Conservation (phyloP, 2,329 filamentous ascomycete genomes). For the Cucurbitaria berberidis region DNA sequence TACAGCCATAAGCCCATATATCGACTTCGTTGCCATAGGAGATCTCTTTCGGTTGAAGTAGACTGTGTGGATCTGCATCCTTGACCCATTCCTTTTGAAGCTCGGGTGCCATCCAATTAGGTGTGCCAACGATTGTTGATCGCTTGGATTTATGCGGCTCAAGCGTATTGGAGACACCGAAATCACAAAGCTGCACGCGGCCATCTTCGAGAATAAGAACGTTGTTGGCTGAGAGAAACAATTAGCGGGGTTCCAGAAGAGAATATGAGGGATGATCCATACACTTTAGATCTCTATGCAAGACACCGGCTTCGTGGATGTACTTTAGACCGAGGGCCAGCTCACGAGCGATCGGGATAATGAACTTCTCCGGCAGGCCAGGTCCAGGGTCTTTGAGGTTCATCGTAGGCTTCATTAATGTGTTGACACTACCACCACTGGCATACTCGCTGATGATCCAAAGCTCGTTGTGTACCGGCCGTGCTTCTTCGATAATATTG, state of each 20-base stretch:
- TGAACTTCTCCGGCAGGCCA: slow-evolving; percentile 64
- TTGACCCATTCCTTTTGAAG: slow-evolving; percentile 60
- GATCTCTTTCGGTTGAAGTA: slow-evolving; percentile 57
- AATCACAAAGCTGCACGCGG: slow-evolving; percentile 81
- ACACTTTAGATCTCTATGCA: slow-evolving; percentile 71
- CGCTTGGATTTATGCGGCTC: slow-evolving; percentile 78
- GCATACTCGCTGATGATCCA: slow-evolving; percentile 92
- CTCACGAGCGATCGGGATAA: slow-evolving; percentile 69
- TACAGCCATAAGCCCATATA: slow-evolving; percentile 85
- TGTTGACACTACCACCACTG: slow-evolving; percentile 79
- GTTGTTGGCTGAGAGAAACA: slow-evolving; percentile 64
- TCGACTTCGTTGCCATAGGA: slow-evolving; percentile 63
- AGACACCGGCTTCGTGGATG: slow-evolving; percentile 69
- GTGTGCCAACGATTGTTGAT: slow-evolving; percentile 81
- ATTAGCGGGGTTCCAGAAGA: not conserved
- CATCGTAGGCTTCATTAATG: slow-evolving; percentile 60
- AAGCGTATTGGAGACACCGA: slow-evolving; percentile 80
- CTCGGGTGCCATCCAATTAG: slow-evolving; percentile 87
- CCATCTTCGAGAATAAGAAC: slow-evolving; percentile 80
- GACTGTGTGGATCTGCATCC: slow-evolving; percentile 63
- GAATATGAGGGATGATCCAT: not conserved
- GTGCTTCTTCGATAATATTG: slow-evolving; percentile 79
- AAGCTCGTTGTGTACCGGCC: slow-evolving; percentile 78
- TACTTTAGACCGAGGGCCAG: slow-evolving; percentile 66
- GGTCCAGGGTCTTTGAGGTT: slow-evolving; percentile 31